Conservation (phyloP, 2,329 filamentous ascomycete species). For the Nemania sp. region DNA sequence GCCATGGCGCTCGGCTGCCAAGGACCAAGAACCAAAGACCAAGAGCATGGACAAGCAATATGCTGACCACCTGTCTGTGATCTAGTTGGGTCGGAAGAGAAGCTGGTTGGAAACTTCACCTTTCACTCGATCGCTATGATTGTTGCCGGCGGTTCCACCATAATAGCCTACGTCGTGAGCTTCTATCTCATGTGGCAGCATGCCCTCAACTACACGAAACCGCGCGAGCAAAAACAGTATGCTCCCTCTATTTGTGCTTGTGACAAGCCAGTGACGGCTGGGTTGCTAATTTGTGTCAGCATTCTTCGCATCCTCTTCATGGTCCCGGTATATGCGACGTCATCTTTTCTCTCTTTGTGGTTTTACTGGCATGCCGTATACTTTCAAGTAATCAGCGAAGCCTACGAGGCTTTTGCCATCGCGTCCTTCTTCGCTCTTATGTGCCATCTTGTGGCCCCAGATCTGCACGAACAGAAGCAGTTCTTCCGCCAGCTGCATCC, state of each 20-base stretch:
- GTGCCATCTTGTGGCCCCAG: slow-evolving; percentile 78
- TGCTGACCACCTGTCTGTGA: slow-evolving; percentile 32
- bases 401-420: slow-evolving; percentile 88
- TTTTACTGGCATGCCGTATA: slow-evolving; percentile 81
- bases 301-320: slow-evolving; percentile 89
- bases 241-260: slow-evolving; percentile 18
- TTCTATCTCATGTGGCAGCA: slow-evolving; percentile 62
- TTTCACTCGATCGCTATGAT: slow-evolving; percentile 60
- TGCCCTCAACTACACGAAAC: slow-evolving; percentile 63
- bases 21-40: not conserved
- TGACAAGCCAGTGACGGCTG: not conserved
- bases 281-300: slow-evolving; percentile 44
- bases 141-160: slow-evolving; percentile 51
- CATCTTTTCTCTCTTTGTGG: slow-evolving; percentile 72
- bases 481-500: slow-evolving; percentile 73
- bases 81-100: slow-evolving; percentile 52
- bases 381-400: slow-evolving; percentile 78
- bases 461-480: slow-evolving; percentile 77
- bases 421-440: slow-evolving; percentile 83
- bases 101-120: slow-evolving; percentile 52
- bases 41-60: slow-evolving; percentile 12
- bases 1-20: slow-evolving; percentile 12
- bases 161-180: slow-evolving; percentile 56
- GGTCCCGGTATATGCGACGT: slow-evolving; percentile 78
- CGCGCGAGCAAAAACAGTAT: slow-evolving; percentile 59